Base-by-base conservation (phyloP, 2,329 filamentous ascomycete species). In the Pezicula neosporulosa region DNA sequence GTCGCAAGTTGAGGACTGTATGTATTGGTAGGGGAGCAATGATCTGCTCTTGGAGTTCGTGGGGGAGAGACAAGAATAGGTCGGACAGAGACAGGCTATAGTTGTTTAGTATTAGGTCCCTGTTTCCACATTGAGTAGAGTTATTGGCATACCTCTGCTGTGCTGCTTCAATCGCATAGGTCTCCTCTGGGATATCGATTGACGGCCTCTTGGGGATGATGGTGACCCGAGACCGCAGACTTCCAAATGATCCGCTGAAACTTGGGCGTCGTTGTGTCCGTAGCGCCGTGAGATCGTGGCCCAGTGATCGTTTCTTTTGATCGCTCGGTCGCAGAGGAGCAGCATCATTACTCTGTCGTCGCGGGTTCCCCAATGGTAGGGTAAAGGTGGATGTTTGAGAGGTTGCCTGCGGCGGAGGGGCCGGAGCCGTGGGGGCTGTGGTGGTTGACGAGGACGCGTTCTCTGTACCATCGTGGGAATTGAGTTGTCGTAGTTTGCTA, bases 1-100 rank as follows among this genome's bases (percentile, higher is more conserved):
- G 65, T 53, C 83, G 77, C 19, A 86, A 71, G 54, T 75, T 83
- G 30, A 86, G 71, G 15, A 86, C 71, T 53, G 84, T 81, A 30
- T 78, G 78, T 36, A 86, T 72, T 1, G 83, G 80, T 27, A 86
- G 70, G 1, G 76, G 76, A 3, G 80, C 75, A 46, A 86, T 77
- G 56, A 86, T 78, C 60, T 85, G 80, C 21, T 83, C 75, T 64
- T 85, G 82, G 43, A 86, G 67, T 65, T 86, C 83, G 53, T 76
- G 81, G 2, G 83, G 83, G 6, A 86, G 68, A 28, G 69, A 70
- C 19, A 78, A 68, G 55, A 86, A 84, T n/a, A 82, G 70, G 47
- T 80, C 73, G 52, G 81, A 77, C 41, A 85, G 76, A 2, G 77
- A 72, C 4, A 74, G 53, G 51, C 58, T 62, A 49, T 8, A 41